Conservation (phyloP, 148 eudicot species). For the Chenopodium quinoa region DNA sequence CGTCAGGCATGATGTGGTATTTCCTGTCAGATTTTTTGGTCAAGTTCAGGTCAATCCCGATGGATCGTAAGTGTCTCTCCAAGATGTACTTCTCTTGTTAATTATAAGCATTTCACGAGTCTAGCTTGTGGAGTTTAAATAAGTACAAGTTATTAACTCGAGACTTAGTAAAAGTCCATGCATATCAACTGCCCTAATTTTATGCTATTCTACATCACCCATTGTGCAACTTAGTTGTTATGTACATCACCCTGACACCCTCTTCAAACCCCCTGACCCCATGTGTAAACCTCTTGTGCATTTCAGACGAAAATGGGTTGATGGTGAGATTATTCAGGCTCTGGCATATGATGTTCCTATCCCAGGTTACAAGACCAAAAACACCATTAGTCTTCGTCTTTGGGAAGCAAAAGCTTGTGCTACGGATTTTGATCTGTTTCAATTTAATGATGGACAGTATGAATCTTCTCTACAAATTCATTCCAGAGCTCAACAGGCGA, state of each 20-base stretch:
- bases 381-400: conserved; percentile 92
- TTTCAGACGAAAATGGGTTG: conserved; percentile 85
- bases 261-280: background rate
- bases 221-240: background rate
- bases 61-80: conserved; percentile 70
- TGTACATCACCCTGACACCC: background rate
- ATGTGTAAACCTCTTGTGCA: conserved; percentile 8
- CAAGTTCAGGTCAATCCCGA: conserved; percentile 68
- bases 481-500: conserved; percentile 87
- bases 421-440: conserved; percentile 74
- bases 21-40: conserved; percentile 91
- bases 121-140: background rate
- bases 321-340: conserved; percentile 90
- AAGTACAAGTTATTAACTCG: background rate
- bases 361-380: conserved; percentile 95
- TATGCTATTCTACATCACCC: conserved; percentile 2
- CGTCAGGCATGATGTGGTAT: conserved; percentile 88
- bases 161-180: background rate
- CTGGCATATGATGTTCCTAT: conserved; percentile 96
- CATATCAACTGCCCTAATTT: background rate
- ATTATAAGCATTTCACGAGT: background rate
- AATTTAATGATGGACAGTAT: conserved; percentile 91
- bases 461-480: conserved; percentile 87
- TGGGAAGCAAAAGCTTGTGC: conserved; percentile 99
- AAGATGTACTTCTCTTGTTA: conserved; percentile 2